phyloP scores from a whole-genome alignment of 2,329 filamentous ascomycete genomes.

The Colletotrichum sp. region DNA sequence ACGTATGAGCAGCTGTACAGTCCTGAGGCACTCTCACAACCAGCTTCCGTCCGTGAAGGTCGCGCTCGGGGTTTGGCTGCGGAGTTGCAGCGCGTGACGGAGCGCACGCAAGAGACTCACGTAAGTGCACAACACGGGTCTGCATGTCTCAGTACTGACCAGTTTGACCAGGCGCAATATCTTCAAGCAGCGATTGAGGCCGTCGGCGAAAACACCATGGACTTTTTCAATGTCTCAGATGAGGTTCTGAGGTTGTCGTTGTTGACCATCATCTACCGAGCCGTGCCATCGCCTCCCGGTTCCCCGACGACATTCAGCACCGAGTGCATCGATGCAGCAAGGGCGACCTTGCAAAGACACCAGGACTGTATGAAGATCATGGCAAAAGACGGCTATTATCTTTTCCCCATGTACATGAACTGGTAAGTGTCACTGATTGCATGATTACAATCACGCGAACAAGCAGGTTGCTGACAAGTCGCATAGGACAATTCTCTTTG shows the following conservation, averaged over 20 bases:
- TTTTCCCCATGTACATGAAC: conserved; percentile 44
- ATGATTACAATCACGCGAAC: not conserved
- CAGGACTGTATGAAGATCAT: conserved; percentile 44
- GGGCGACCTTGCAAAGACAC: conserved; percentile 44
- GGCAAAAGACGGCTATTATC: conserved; percentile 37
- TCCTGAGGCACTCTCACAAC: conserved; percentile 41
- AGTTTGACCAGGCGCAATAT: conserved; percentile 22
- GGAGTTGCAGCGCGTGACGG: conserved; percentile 35
- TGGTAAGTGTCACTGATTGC: conserved; percentile 35
- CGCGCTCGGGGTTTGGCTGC: conserved; percentile 34
- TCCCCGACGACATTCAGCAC: conserved; percentile 41
- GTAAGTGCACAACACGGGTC: conserved; percentile 1
- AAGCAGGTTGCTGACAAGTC: not conserved
- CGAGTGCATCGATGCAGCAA: conserved; percentile 46
- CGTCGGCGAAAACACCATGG: conserved; percentile 34
- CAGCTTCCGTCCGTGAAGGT: conserved; percentile 33
- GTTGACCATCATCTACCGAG: conserved; percentile 48
- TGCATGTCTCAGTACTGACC: not conserved
- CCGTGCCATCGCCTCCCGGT: conserved; percentile 32
- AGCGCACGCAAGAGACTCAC: conserved; percentile 25
- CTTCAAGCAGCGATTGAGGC: not conserved
- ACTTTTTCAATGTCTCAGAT: conserved; percentile 41
- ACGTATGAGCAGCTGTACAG: conserved; percentile 62
- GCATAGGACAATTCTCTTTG: conserved; percentile 49
- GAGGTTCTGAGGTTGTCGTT: conserved; percentile 46